These are phyloP conservation scores for Cercospora sp. DNA, from an alignment of 2,329 filamentous ascomycete species.

Conservation along the genomic window DNA sequence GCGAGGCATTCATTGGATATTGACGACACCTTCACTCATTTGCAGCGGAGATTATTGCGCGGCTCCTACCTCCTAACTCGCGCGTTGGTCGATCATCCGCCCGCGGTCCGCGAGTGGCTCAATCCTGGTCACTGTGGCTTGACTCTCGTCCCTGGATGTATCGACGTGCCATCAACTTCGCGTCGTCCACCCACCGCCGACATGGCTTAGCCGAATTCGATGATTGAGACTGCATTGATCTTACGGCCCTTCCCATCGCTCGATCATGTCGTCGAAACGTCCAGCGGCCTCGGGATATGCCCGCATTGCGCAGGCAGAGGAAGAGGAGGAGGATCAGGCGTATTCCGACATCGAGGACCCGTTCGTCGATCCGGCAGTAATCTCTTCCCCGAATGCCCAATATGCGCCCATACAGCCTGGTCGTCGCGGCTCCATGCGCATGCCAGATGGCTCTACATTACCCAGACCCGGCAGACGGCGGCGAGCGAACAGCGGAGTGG, in stretches of 20 bases:
- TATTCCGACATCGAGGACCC: constrained; percentile 46
- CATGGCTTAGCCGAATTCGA: neutral
- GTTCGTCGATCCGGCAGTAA: constrained; percentile 32
- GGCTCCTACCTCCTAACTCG: constrained; percentile 2
- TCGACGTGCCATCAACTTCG: neutral
- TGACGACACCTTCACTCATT: constrained; percentile 21
- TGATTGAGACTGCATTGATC: neutral
- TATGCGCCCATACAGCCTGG: constrained; percentile 53
- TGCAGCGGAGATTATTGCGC: constrained; percentile 13
- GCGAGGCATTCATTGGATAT: neutral
- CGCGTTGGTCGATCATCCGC: constrained; percentile 1
- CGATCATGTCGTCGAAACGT: constrained; percentile 38
- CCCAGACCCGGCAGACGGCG: constrained; percentile 49
- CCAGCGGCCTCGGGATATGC: constrained; percentile 54
- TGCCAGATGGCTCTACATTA: constrained; percentile 38
- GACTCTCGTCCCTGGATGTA: neutral
- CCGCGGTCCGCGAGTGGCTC: constrained; percentile 2
- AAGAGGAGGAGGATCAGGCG: constrained; percentile 47
- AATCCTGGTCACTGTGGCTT: constrained; percentile 4
- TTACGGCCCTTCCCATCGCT: neutral
- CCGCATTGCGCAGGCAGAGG: constrained; percentile 55
- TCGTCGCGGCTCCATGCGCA: constrained; percentile 47
- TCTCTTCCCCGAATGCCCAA: constrained; percentile 39
- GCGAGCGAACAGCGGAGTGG: constrained; percentile 83
- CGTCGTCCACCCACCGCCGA: neutral